These are phyloP conservation scores for Xylaria sp. DNA, from an alignment of 495 filamentous ascomycete genomes.

Conservation along the genomic window DNA sequence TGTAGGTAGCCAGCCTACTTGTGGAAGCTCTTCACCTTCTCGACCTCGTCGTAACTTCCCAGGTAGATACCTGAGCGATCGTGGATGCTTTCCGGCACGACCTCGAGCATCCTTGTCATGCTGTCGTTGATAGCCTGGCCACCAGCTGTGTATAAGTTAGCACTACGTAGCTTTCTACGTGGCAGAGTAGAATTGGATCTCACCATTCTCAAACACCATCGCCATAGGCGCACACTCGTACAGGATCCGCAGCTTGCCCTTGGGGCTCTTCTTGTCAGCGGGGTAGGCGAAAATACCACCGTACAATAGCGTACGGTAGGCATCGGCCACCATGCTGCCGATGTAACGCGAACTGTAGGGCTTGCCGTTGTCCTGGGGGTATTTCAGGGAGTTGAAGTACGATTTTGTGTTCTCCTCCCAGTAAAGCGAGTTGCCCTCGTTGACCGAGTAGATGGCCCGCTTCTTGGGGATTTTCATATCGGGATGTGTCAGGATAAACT, in stretches of 20 bases:
- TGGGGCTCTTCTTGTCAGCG: constrained; percentile 95
- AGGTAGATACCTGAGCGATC: constrained; percentile 96
- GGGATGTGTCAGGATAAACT: constrained; percentile 98
- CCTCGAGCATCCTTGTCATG: constrained; percentile 87
- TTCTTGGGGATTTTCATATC: constrained; percentile 84
- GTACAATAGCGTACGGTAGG: constrained; percentile 93
- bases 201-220: constrained; percentile 97
- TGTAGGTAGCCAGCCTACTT: constrained; percentile 38
- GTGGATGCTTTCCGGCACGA: constrained; percentile 92
- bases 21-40: constrained; percentile 84
- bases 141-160: constrained; percentile 65
- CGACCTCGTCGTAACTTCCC: constrained; percentile 91
- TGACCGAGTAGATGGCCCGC: constrained; percentile 94
- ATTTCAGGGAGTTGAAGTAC: constrained; percentile 90
- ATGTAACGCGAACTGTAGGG: constrained; percentile 96
- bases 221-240: constrained; percentile 99
- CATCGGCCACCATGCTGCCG: constrained; percentile 97
- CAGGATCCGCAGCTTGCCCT: constrained; percentile 95
- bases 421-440: constrained; percentile 96
- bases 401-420: constrained; percentile 89
- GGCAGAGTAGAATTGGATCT: constrained; percentile 34
- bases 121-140: constrained; percentile 89
- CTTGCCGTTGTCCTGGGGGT: constrained; percentile 72
- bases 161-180: not conserved
- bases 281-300: constrained; percentile 98